Evolutionary conservation across 495 filamentous ascomycete genomes (phyloP).

Genomic region (Penicillium diatomitis): DNA sequence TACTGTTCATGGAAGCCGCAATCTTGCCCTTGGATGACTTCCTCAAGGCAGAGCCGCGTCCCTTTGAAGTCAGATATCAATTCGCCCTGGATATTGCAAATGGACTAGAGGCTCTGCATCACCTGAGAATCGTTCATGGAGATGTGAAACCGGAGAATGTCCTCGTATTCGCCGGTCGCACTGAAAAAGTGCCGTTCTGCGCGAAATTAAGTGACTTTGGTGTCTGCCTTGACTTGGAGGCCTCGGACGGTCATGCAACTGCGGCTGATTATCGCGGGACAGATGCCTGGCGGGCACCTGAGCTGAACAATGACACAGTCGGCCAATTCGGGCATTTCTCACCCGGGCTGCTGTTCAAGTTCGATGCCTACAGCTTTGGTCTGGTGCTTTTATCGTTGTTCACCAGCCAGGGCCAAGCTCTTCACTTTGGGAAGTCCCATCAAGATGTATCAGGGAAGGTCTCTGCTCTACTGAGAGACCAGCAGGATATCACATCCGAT

Average conservation of each 20-base stretch:
- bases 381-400: slow-evolving; percentile 12
- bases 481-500: slow-evolving; percentile 3
- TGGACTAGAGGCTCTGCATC: slow-evolving; percentile 65
- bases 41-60: slow-evolving; percentile 1
- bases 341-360: slow-evolving; percentile 10
- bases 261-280: slow-evolving; percentile 14
- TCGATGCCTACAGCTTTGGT: slow-evolving; percentile 14
- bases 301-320: slow-evolving; percentile 4
- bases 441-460: neutral
- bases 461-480: slow-evolving; percentile 1
- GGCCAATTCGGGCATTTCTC: slow-evolving; percentile 4
- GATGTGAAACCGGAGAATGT: slow-evolving; percentile 34
- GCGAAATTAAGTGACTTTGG: slow-evolving; percentile 25
- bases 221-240: slow-evolving; percentile 13
- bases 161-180: slow-evolving; percentile 18
- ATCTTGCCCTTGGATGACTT: slow-evolving; percentile 11
- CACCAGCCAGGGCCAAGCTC: slow-evolving; percentile 2
- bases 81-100: slow-evolving; percentile 42
- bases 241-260: slow-evolving; percentile 4
- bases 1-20: slow-evolving; percentile 14
- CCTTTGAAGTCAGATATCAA: slow-evolving; percentile 6
- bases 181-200: slow-evolving; percentile 13
- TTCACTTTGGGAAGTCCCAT: neutral
- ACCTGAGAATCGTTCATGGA: slow-evolving; percentile 57
- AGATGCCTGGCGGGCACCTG: slow-evolving; percentile 16